Evolutionary conservation across 2,329 filamentous ascomycete species (phyloP).

Genomic region (Raffaelea ambrosiae): DNA sequence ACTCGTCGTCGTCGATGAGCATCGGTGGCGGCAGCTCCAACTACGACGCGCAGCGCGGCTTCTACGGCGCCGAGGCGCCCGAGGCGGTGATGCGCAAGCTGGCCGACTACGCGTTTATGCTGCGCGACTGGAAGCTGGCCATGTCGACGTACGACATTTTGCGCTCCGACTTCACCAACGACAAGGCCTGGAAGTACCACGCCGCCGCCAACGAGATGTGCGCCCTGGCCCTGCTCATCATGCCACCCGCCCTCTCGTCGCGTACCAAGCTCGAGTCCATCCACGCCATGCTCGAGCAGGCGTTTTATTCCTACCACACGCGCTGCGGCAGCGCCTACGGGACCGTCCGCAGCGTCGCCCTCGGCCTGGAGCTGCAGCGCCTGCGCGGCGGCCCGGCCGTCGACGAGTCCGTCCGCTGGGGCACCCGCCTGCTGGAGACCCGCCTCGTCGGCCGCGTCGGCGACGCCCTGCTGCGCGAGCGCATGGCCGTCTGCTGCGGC

Average conservation of each 20-base stretch:
- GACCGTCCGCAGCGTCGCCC: slow-evolving; percentile 65
- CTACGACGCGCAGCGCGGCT: slow-evolving; percentile 76
- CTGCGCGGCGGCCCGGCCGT: slow-evolving; percentile 70
- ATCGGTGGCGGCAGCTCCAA: slow-evolving; percentile 31
- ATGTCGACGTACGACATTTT: slow-evolving; percentile 88
- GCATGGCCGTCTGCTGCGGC: slow-evolving; percentile 75
- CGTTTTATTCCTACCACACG: slow-evolving; percentile 86
- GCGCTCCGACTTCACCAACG: slow-evolving; percentile 80
- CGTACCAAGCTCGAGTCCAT: slow-evolving; percentile 75
- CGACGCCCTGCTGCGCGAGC: slow-evolving; percentile 76
- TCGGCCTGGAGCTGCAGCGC: slow-evolving; percentile 73
- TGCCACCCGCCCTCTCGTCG: slow-evolving; percentile 60
- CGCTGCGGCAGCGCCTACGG: slow-evolving; percentile 73
- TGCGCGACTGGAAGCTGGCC: slow-evolving; percentile 90
- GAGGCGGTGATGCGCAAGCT: slow-evolving; percentile 91
- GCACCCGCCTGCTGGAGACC: slow-evolving; percentile 66
- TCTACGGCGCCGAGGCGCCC: slow-evolving; percentile 73
- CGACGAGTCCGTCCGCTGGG: slow-evolving; percentile 85
- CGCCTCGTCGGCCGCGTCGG: slow-evolving; percentile 67
- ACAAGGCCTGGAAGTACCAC: slow-evolving; percentile 95
- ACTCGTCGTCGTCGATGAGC: slow-evolving; percentile 32
- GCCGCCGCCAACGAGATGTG: slow-evolving; percentile 95
- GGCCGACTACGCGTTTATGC: slow-evolving; percentile 93
- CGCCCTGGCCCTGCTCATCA: slow-evolving; percentile 72
- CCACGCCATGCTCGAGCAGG: slow-evolving; percentile 80